These are phyloP conservation scores for Apium graveolens DNA, from an alignment of 129 eudicot species.

Conservation along the genomic window DNA sequence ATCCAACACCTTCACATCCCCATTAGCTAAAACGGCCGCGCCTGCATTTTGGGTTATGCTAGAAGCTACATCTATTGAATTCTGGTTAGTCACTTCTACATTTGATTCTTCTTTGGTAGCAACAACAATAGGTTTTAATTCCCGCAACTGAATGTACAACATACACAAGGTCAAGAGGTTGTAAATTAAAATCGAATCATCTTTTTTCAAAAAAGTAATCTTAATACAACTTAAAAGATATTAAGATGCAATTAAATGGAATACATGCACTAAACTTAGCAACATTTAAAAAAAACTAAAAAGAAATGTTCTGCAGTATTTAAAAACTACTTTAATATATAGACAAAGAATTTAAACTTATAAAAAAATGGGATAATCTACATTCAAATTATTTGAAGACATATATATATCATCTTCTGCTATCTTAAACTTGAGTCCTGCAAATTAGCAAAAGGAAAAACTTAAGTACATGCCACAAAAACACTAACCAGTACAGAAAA, in stretches of 20 bases:
- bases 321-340: too few relatives aligned
- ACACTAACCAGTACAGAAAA: too few relatives aligned
- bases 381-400: too few relatives aligned
- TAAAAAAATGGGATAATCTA: too few relatives aligned
- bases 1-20: constrained; percentile 12
- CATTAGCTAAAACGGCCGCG: background rate
- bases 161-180: background rate
- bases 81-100: background rate
- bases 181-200: background rate
- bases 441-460: too few relatives aligned
- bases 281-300: too few relatives aligned
- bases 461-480: too few relatives aligned
- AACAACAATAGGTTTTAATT: constrained; percentile 22
- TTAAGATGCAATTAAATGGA: background rate
- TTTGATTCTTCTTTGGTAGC: constrained; percentile 12
- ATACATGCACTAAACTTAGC: too few relatives aligned
- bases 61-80: constrained; percentile 6
- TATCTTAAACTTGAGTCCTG: too few relatives aligned
- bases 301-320: too few relatives aligned
- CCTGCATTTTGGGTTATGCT: background rate
- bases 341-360: too few relatives aligned
- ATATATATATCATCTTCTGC: too few relatives aligned
- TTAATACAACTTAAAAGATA: background rate
- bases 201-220: background rate
- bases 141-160: constrained; percentile 17